Evolutionary conservation across 2,329 filamentous ascomycete genomes (phyloP), one percentile per base, ranked within the genome.

Genomic region (Epichloe sylvatica): DNA sequence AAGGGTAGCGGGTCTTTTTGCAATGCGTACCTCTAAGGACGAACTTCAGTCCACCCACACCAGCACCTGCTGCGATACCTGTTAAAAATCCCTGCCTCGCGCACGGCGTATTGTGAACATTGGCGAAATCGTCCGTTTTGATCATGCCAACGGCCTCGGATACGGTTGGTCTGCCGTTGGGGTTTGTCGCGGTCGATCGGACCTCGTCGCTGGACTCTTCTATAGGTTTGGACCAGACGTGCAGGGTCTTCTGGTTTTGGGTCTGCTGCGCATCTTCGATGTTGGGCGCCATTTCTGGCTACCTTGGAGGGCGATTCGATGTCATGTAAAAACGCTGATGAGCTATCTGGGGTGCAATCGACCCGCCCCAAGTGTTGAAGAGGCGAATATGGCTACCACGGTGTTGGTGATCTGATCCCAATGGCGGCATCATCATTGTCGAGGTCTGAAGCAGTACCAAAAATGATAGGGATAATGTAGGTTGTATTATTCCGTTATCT

Each of bases 31-130:
- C 84, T 69, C 84, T 81, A 56, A 88, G 68, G 21, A 96, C 72
- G 59, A 82, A 84, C 54, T 84, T 78, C 49, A 90, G 60, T 51
- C 81, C 83, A 49, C 90, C 91, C 34, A 87, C 67, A 4, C 77
- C 84, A 54, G 88, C 85, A 3, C 87, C 92, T 2, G 79, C 76
- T 1, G 80, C 84, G 59, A 98, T 94, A 23, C 89, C 92, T 1
- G 85, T 81, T 57, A 97, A 70, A 48, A 95, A 73, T 2, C 86
- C 83, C 62, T 94, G 84, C 53, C 90, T 76, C 19, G 87, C 84
- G 65, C 92, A 97, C 0, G 91, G 91, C 51, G 81, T 77, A 65
- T 84, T 83, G 64, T 90, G 83, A 48, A 94, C 72, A 42, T 80
- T 78, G 42, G 79, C 65, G 55, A 90, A 84, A 59, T 91, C 86